A percentile compares a stretch with the other conserved stretches of the same genome.
phyloP scores from a whole-genome alignment of 768 basidiomycete species.

The Rhodotorula paludigena region DNA sequence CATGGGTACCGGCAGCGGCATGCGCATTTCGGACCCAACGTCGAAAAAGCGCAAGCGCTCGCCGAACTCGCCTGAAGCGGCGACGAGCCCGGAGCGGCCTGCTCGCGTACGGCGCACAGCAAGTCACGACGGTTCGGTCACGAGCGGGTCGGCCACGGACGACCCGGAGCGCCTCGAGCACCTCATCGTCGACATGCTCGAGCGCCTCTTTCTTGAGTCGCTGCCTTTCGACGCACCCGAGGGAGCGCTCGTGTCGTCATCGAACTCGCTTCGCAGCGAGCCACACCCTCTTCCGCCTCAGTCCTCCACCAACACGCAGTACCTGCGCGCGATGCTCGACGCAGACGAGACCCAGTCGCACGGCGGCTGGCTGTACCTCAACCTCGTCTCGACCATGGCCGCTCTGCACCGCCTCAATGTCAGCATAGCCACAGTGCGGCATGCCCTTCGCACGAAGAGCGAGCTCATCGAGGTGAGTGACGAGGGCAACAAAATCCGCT shows the following conservation, averaged over 20 bases:
- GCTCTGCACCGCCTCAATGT: constrained; percentile 24
- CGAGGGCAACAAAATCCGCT: constrained; percentile 27
- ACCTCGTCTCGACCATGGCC: constrained; percentile 28
- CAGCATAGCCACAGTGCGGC: constrained; percentile 12
- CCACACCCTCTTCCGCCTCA: constrained; percentile 17
- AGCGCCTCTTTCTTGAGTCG: constrained; percentile 26
- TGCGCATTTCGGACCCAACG: constrained; percentile 25
- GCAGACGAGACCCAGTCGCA: constrained; percentile 3
- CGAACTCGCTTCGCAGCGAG: constrained; percentile 12
- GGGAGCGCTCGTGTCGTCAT: neutral
- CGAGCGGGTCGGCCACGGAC: neutral
- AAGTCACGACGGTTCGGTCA: neutral
- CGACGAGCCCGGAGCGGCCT: neutral
- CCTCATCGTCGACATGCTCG: constrained; percentile 28
- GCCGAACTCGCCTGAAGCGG: neutral
- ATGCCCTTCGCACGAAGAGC: constrained; percentile 21
- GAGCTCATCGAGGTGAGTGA: constrained; percentile 22
- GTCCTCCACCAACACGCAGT: constrained; percentile 30
- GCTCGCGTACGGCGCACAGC: neutral
- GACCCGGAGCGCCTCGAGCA: constrained; percentile 15
- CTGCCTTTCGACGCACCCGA: constrained; percentile 8
- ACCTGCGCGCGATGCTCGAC: constrained; percentile 27
- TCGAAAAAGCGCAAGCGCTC: constrained; percentile 6
- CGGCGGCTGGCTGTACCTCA: constrained; percentile 30
- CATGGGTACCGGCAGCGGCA: constrained; percentile 30